Evolutionary conservation across 2,329 filamentous ascomycete species (phyloP).

Genomic region (Venturia carpophila): DNA sequence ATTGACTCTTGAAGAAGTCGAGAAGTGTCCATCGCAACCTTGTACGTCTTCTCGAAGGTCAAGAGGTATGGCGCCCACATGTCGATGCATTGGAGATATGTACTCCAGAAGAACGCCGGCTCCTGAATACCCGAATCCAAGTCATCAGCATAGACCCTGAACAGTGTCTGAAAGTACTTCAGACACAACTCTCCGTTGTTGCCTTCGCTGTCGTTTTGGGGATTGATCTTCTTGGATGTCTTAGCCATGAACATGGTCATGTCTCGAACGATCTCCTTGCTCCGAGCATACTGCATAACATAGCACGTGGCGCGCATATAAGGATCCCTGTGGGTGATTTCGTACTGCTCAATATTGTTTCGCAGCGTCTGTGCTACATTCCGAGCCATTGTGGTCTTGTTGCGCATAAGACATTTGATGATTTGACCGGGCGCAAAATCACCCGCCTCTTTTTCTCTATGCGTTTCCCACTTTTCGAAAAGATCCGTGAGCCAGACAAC

Average conservation of each 20-base stretch:
- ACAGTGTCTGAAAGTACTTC: slow-evolving; percentile 1
- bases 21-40: neutral
- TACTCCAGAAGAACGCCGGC: slow-evolving; percentile 1
- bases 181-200: slow-evolving; percentile 3
- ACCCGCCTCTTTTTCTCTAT: neutral
- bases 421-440: slow-evolving; percentile 17
- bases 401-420: slow-evolving; percentile 6
- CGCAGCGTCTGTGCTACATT: slow-evolving; percentile 8
- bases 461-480: slow-evolving; percentile 16
- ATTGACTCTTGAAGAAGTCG: neutral
- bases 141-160: neutral
- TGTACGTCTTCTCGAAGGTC: slow-evolving; percentile 7
- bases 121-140: neutral
- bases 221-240: slow-evolving; percentile 5
- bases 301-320: slow-evolving; percentile 9
- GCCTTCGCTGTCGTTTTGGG: neutral
- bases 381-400: neutral
- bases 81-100: neutral
- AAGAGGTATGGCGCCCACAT: slow-evolving; percentile 4
- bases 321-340: slow-evolving; percentile 7
- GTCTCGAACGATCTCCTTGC: slow-evolving; percentile 3
- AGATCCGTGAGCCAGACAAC: slow-evolving; percentile 13
- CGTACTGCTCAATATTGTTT: slow-evolving; percentile 14
- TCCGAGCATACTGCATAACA: slow-evolving; percentile 1
- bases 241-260: slow-evolving; percentile 9